These are phyloP conservation scores for Colletotrichum tropicale DNA, from an alignment of 2,329 filamentous ascomycete genomes.

Conservation along the genomic window DNA sequence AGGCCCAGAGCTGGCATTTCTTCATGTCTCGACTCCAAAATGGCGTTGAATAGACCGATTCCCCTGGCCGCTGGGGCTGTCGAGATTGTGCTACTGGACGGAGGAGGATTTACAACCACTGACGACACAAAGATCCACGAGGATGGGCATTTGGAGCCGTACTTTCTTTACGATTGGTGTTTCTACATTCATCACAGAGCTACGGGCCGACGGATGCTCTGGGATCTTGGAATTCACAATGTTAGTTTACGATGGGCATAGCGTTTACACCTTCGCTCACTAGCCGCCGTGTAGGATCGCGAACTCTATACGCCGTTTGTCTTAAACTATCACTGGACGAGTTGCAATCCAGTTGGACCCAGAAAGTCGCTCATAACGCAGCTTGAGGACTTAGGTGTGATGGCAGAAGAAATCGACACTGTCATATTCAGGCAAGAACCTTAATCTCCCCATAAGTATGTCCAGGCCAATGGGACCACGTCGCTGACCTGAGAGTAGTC, in stretches of 20 bases:
- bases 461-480: neutral
- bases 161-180: neutral
- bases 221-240: neutral
- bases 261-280: neutral
- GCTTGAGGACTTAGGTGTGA: neutral
- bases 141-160: neutral
- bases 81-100: neutral
- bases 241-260: neutral
- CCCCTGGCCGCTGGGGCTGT: neutral
- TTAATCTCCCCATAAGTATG: neutral
- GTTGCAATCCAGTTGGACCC: neutral
- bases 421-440: neutral
- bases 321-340: neutral
- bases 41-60: neutral
- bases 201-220: neutral
- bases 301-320: neutral
- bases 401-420: neutral
- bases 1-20: fast-evolving
- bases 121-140: neutral
- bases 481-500: neutral
- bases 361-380: neutral
- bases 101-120: neutral
- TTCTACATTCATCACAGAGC: neutral
- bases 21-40: neutral
- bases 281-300: neutral